A percentile compares a stretch with the other conserved stretches of the same genome.
Conservation (phyloP, 1,284 basidiomycete species). For the Bondarzewia mesenterica region DNA sequence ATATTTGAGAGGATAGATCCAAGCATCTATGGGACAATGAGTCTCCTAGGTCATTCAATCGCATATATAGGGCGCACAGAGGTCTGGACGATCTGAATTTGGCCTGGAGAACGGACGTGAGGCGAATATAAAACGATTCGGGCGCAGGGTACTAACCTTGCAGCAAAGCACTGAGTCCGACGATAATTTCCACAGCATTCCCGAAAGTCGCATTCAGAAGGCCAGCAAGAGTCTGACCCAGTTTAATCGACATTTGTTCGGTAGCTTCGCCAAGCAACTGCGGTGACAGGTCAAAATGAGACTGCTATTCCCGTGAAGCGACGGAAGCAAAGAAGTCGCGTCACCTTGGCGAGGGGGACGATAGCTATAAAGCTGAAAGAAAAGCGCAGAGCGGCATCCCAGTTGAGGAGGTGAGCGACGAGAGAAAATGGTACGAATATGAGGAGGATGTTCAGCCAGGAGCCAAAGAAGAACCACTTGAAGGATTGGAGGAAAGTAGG, state of each 20-base stretch:
- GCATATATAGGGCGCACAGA: slow-evolving; percentile 51
- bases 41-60: not conserved
- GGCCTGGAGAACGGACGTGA: slow-evolving; percentile 31
- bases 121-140: slow-evolving; percentile 6
- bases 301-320: not conserved
- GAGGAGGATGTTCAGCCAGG: slow-evolving; percentile 74
- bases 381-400: slow-evolving; percentile 83
- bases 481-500: slow-evolving; percentile 57
- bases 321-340: slow-evolving; percentile 8
- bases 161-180: slow-evolving; percentile 76
- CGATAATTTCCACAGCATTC: slow-evolving; percentile 81
- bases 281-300: slow-evolving; percentile 4
- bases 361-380: slow-evolving; percentile 81
- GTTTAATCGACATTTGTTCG: slow-evolving; percentile 73
- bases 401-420: slow-evolving; percentile 52
- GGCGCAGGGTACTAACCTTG: slow-evolving; percentile 33
- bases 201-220: slow-evolving; percentile 82
- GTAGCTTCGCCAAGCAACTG: slow-evolving; percentile 78
- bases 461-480: slow-evolving; percentile 60
- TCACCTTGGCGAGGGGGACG: slow-evolving; percentile 77
- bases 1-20: slow-evolving; percentile 87
- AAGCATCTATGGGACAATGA: slow-evolving; percentile 44
- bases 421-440: slow-evolving; percentile 69
- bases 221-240: slow-evolving; percentile 80
- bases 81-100: slow-evolving; percentile 83